Evolutionary conservation across 768 basidiomycete genomes (phyloP).

Genomic region (Omphalotus guepiniiformis): DNA sequence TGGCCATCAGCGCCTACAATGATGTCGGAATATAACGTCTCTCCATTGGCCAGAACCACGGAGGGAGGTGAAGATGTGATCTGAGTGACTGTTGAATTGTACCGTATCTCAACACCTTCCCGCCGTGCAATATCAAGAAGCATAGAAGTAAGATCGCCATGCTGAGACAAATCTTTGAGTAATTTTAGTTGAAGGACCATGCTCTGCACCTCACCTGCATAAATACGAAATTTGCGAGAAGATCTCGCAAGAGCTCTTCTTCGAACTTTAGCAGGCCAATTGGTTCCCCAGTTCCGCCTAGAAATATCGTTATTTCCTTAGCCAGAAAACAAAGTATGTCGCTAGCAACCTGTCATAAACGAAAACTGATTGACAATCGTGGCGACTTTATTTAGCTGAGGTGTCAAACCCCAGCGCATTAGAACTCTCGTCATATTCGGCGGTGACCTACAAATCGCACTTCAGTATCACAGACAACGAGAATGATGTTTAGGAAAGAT

Average conservation of each 20-base stretch:
- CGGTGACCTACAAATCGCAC: too few relatives aligned
- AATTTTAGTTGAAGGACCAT: conserved; percentile 11
- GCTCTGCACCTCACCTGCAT: conserved; percentile 38
- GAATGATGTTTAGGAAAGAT: background rate
- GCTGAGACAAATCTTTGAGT: conserved; percentile 31
- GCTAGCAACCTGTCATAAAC: conserved; percentile 22
- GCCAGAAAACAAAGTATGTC: background rate
- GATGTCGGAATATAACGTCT: conserved; percentile 43
- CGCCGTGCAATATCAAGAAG: conserved; percentile 41
- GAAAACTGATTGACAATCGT: conserved; percentile 28
- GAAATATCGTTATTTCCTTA: conserved; percentile 5
- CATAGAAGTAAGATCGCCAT: conserved; percentile 46
- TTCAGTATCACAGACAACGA: too few relatives aligned
- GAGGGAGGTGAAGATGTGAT: conserved; percentile 28
- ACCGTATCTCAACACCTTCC: conserved; percentile 45
- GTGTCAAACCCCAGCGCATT: conserved; percentile 50
- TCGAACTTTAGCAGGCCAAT: conserved; percentile 45
- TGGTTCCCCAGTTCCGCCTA: conserved; percentile 40
- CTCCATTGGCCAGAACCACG: conserved; percentile 38
- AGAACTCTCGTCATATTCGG: conserved; percentile 57
- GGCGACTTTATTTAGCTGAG: conserved; percentile 35
- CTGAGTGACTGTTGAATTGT: conserved; percentile 31
- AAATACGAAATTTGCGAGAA: conserved; percentile 29
- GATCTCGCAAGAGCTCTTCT: conserved; percentile 40
- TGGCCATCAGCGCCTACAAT: conserved; percentile 60